These are phyloP conservation scores for Gymnopilus junonius DNA, from an alignment of 768 basidiomycete species.

Conservation along the genomic window DNA sequence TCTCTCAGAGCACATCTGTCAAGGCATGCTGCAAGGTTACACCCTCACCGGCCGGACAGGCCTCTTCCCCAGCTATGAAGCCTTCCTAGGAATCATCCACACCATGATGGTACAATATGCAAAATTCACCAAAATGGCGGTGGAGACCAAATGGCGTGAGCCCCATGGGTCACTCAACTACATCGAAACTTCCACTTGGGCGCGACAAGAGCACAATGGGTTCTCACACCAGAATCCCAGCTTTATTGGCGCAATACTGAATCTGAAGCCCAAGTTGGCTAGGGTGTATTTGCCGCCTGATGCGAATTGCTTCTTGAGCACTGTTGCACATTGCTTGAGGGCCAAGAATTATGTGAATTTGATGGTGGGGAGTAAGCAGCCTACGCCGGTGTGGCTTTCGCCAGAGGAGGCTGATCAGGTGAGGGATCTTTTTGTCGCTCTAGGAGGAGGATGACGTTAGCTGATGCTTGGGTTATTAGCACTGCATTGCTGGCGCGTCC, in stretches of 20 bases:
- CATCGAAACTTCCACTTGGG: conserved; percentile 87
- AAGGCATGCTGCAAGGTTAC: conserved; percentile 92
- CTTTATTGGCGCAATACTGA: conserved; percentile 84
- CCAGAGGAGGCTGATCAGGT: conserved; percentile 69
- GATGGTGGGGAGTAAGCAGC: conserved; percentile 89
- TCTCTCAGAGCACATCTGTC: conserved; percentile 86
- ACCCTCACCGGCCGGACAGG: conserved; percentile 87
- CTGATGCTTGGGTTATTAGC: conserved; percentile 32
- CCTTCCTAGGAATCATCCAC: conserved; percentile 87
- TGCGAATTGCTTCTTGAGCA: conserved; percentile 84
- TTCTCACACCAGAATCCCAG: conserved; percentile 88
- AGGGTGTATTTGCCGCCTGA: conserved; percentile 91
- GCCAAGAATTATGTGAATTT: conserved; percentile 87
- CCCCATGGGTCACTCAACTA: conserved; percentile 79
- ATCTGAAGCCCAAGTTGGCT: conserved; percentile 70
- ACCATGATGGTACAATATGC: conserved; percentile 92
- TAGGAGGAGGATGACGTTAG: not conserved
- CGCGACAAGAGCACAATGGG: conserved; percentile 87
- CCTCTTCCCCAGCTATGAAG: conserved; percentile 90
- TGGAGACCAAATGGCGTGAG: conserved; percentile 75
- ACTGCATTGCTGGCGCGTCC: conserved; percentile 87
- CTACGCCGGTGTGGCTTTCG: conserved; percentile 77
- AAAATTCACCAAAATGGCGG: conserved; percentile 86
- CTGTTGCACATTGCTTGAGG: conserved; percentile 80
- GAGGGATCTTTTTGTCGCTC: conserved; percentile 5